Percentiles rank a stretch among this genome's conserved stretches.
These are phyloP conservation scores for Fusarium burgessii DNA, from an alignment of 2,329 filamentous ascomycete genomes.

Conservation along the genomic window DNA sequence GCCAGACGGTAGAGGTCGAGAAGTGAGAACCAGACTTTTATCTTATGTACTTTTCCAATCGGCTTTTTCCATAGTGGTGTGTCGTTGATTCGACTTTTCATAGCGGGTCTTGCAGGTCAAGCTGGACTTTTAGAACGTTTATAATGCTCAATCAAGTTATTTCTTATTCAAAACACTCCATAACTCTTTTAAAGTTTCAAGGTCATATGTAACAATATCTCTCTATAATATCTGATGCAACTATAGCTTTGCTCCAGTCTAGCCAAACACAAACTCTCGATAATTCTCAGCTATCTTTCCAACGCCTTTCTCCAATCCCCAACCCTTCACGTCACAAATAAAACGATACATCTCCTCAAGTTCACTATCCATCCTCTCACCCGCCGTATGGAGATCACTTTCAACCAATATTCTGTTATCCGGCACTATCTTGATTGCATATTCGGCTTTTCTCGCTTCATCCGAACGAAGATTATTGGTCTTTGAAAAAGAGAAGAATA, in stretches of 20 bases:
- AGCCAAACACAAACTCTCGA: slow-evolving; percentile 76
- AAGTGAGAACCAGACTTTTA: not conserved
- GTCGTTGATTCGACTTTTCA: not conserved
- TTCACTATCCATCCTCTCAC: slow-evolving; percentile 78
- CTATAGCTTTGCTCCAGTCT: too few relatives aligned
- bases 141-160: rapidly evolving
- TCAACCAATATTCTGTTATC: slow-evolving; percentile 83
- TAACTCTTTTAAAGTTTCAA: too few relatives aligned
- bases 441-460: slow-evolving; percentile 63
- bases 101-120: not conserved
- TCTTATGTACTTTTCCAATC: not conserved
- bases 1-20: not conserved
- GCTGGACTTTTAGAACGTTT: not conserved
- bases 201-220: too few relatives aligned
- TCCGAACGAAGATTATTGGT: slow-evolving; percentile 77
- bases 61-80: rapidly evolving
- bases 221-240: too few relatives aligned
- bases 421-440: slow-evolving; percentile 77
- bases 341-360: slow-evolving; percentile 78
- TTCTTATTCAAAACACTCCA: not conserved
- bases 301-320: slow-evolving; percentile 77
- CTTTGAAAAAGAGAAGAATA: slow-evolving; percentile 89
- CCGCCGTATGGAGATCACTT: slow-evolving; percentile 86
- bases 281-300: slow-evolving; percentile 77
- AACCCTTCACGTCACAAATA: slow-evolving; percentile 80